These are phyloP conservation scores for Epipyxis sp. DNA, from an alignment of 108 stramenopile species.

Conservation along the genomic window DNA sequence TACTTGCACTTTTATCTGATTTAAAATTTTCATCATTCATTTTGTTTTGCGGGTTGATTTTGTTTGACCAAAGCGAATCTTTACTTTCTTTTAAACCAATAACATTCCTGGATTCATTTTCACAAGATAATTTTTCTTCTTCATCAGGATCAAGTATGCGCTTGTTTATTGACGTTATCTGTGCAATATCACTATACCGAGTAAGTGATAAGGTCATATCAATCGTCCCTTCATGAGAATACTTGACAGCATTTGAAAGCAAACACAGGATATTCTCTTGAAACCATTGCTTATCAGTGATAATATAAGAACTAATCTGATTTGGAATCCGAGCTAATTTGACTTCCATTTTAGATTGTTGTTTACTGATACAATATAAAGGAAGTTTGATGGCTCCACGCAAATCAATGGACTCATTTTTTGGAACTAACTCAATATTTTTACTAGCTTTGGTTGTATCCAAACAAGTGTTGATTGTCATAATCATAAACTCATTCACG, in stretches of 20 bases:
- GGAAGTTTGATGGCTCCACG: not conserved
- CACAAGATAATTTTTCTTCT: too few species aligned
- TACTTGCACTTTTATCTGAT: too few species aligned
- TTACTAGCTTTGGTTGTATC: not conserved
- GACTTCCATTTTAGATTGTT: not conserved
- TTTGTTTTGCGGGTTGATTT: too few species aligned
- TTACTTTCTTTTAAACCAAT: too few species aligned
- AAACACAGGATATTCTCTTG: constrained; percentile 23
- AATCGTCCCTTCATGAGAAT: too few species aligned
- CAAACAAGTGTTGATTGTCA: not conserved
- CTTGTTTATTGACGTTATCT: too few species aligned
- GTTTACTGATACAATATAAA: not conserved
- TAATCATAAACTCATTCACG: not conserved
- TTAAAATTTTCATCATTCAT: too few species aligned
- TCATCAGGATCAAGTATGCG: too few species aligned
- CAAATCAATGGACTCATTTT: not conserved
- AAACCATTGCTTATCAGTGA: constrained; percentile 26
- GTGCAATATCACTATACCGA: too few species aligned
- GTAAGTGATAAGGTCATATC: too few species aligned
- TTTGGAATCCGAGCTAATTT: not conserved
- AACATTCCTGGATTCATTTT: too few species aligned
- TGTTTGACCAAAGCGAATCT: too few species aligned
- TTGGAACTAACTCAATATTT: not conserved
- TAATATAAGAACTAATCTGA: constrained; percentile 4
- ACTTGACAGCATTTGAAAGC: not conserved